Evolutionary conservation across 768 basidiomycete genomes (phyloP).

Genomic region (Strobilomyces echinocephalus): DNA sequence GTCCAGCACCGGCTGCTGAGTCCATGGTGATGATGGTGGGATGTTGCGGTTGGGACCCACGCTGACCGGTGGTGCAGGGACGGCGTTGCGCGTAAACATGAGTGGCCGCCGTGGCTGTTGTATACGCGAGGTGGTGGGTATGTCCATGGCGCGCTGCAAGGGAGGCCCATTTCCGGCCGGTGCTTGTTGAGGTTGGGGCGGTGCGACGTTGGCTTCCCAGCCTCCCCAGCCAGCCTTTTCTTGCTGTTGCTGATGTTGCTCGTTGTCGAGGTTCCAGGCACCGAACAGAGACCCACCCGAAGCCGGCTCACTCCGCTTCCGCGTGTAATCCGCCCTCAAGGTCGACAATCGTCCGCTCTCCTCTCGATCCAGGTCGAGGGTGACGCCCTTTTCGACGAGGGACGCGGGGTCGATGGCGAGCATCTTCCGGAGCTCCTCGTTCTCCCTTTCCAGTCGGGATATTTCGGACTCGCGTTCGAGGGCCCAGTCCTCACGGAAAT

Average conservation of each 20-base stretch:
- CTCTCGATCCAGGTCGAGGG: constrained; percentile 43
- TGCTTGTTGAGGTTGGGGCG: constrained; percentile 30
- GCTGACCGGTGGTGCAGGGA: constrained; percentile 33
- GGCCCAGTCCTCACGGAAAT: constrained; percentile 73
- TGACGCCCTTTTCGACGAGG: constrained; percentile 49
- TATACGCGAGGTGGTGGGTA: constrained; percentile 49
- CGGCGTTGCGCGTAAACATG: constrained; percentile 43
- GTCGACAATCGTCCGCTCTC: constrained; percentile 36
- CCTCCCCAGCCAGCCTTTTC: constrained; percentile 21
- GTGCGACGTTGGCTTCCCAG: constrained; percentile 27
- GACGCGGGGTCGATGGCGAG: constrained; percentile 67
- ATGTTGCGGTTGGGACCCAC: constrained; percentile 36
- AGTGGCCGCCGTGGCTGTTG: constrained; percentile 53
- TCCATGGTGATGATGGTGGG: constrained; percentile 37
- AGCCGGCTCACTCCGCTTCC: constrained; percentile 26
- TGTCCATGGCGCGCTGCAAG: constrained; percentile 46
- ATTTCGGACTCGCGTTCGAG: constrained; percentile 87
- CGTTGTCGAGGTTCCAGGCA: constrained; percentile 30
- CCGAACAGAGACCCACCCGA: constrained; percentile 20
- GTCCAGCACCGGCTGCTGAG: constrained; percentile 38
- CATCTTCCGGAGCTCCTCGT: constrained; percentile 67
- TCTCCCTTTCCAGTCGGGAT: constrained; percentile 74
- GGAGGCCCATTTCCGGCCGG: constrained; percentile 24
- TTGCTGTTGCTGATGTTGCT: constrained; percentile 23
- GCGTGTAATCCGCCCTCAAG: constrained; percentile 16